Evolutionary conservation across 495 filamentous ascomycete species (phyloP), one percentile per base, ranked within the genome.

Genomic region (Venustampulla echinocandica): DNA sequence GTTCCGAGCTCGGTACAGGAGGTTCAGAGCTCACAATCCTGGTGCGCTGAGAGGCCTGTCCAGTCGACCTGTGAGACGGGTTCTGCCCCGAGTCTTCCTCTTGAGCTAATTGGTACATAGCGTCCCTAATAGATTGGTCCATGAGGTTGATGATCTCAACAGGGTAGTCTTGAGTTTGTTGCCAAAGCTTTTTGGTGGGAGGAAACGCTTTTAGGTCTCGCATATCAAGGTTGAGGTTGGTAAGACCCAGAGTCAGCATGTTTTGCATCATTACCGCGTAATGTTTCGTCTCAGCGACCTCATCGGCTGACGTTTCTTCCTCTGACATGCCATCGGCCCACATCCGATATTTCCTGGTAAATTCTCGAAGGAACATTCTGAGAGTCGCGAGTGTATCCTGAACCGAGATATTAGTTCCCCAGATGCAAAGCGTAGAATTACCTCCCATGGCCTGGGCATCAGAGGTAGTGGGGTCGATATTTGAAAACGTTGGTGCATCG

Each of bases 321-420:
- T 87, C 81, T 3, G 85, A 77, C 47, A 84, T 81, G 20, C 88
- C 92, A 46, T 90, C 84, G 10, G 74, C 73, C 74, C 90, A 92
- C 73, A 97, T 78, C 22, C 93, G 84, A 55, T 98, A 97, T 62
- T 95, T 95, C 49, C 76, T 80, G 43, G 85, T 84, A 59, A 88
- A 98, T 59, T 90, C 89, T 47, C 77, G 75, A 20, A 98, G 70
- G 59, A 97, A 98, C 46, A 90, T 88, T 49, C 89, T 88, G 73
- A 95, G 93, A 0, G 79, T 72, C 38, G 76, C 76, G 61, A 90
- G 84, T 10, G 89, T 85, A 61, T 99, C 89, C 44, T 84, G 79
- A 33, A 97, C 81, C 1, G 90, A 93, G 46, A 99, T 84, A 39
- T 95, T 97, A 37, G 92, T 97, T 59, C 93, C 92, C 93, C 93